Evolutionary conservation across 2,329 filamentous ascomycete genomes (phyloP), one percentile per base, ranked within the genome.

Genomic region (Colletotrichum liriopes): DNA sequence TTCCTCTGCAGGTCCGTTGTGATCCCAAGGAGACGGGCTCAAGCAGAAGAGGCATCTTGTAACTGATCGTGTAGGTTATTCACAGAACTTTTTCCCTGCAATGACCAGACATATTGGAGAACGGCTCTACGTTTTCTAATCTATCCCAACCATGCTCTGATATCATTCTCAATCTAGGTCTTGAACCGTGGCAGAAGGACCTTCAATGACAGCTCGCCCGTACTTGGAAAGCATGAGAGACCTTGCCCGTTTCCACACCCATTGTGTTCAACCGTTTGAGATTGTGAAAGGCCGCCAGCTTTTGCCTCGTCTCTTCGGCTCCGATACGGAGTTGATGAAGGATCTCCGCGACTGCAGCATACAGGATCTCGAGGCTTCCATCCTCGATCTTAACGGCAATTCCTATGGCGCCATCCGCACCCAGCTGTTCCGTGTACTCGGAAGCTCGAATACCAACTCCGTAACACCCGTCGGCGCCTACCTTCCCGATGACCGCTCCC

Each of bases 301-400:
- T 70, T 2, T 73, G n/a, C 6, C 81, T 75, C 66, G 77, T 77
- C 14, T 81, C 79, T 0, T 63, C 43, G 0, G 77, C 77, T 0
- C 83, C 82, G 20, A 88, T 80, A 0, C 78, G 47, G 1, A 88
- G 74, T 65, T 83, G 84, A n/a, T 82, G 77, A 11, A 88, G 75
- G 11, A 86, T 80, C 72, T 88, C 86, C 3, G 77, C 71, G 1
- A 86, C 79, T 0, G 80, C 85, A 0, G 84, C 79, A 65, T 87
- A 86, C 2, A 87, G 76, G 1, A 86, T 81, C 6, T 78, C 79
- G 1, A 84, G 72, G 70, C 79, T 87, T 0, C 86, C 85, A 55
- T 88, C 86, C 66, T 87, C 85, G 9, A 88, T 80, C 73, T 88
- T 87, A 16, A 86, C 81, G 0, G 85, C 79, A 14, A 87, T 83